Evolutionary conservation across 306 rosid species (phyloP).

Genomic region (Abrus precatorius): DNA sequence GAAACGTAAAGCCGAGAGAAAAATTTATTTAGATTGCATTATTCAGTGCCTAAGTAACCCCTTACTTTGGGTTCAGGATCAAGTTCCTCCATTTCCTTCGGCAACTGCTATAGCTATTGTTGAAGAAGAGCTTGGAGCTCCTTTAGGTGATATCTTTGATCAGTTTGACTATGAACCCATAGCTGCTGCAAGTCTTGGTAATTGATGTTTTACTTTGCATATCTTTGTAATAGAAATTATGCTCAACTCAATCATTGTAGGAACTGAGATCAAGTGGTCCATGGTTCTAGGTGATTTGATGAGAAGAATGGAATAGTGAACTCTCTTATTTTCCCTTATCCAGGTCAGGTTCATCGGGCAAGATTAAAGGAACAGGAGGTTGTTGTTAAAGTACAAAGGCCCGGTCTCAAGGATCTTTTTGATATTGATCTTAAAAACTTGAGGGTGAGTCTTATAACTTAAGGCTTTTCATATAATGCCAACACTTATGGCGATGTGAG

Average conservation of each 20-base stretch:
- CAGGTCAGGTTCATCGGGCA: constrained; percentile 99
- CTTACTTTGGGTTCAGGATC: constrained; percentile 75
- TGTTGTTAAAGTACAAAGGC: constrained; percentile 98
- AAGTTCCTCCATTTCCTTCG: constrained; percentile 99
- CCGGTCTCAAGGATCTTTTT: constrained; percentile 96
- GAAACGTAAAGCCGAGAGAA: constrained; percentile 11
- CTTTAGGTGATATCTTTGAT: constrained; percentile 76
- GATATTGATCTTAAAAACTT: constrained; percentile 98
- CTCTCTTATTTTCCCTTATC: constrained; percentile 35
- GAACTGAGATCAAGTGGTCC: constrained; percentile 12
- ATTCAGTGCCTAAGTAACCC: constrained; percentile 40
- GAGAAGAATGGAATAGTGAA: constrained; percentile 37
- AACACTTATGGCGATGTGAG: constrained; percentile 17
- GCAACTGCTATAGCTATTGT: constrained; percentile 83
- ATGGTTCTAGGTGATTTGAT: constrained; percentile 15
- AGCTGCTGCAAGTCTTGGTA: constrained; percentile 99
- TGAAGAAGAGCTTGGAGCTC: constrained; percentile 95
- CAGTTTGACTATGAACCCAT: constrained; percentile 93
- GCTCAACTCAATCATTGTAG: constrained; percentile 16
- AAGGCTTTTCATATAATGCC: constrained; percentile 37
- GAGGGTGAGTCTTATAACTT: constrained; percentile 75
- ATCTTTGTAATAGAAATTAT: constrained; percentile 32
- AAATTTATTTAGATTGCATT: constrained; percentile 24
- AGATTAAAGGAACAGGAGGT: constrained; percentile 85
- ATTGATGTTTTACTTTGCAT: constrained; percentile 49